A percentile compares a stretch with the other conserved stretches of the same genome.
phyloP scores from a whole-genome alignment of 305 asterid species.

The Lippia alba region DNA sequence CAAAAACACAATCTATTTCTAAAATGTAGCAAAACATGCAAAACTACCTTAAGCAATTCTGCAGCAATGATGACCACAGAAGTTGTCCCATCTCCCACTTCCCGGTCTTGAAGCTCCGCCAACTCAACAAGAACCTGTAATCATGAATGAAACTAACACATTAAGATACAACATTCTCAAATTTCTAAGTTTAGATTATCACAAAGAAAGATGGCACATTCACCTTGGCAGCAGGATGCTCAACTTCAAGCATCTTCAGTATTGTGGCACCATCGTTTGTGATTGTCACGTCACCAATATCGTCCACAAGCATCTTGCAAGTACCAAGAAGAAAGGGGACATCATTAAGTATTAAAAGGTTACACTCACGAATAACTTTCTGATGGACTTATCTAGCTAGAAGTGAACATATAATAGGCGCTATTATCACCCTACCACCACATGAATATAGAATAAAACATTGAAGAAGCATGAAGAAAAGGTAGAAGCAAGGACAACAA shows the following conservation, averaged over 20 bases:
- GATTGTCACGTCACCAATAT: constrained; percentile 94
- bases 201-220: constrained; percentile 1
- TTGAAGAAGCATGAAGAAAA: not conserved
- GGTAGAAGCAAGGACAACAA: not conserved
- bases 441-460: not conserved
- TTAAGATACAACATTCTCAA: not conserved
- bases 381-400: constrained; percentile 1
- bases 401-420: not conserved
- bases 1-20: not conserved
- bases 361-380: constrained; percentile 24
- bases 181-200: not conserved
- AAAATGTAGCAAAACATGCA: not conserved
- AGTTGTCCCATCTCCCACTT: constrained; percentile 99
- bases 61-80: constrained; percentile 68
- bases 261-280: constrained; percentile 98
- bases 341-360: not conserved
- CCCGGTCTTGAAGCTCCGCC: constrained; percentile 97
- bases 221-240: constrained; percentile 99
- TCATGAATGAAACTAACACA: not conserved
- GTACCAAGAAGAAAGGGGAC: constrained; percentile 29
- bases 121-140: constrained; percentile 92
- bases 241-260: constrained; percentile 93
- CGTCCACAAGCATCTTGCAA: constrained; percentile 94
- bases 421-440: not conserved
- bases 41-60: constrained; percentile 60